Conservation (phyloP, 306 rosid genomes). For the Senna siamea region DNA sequence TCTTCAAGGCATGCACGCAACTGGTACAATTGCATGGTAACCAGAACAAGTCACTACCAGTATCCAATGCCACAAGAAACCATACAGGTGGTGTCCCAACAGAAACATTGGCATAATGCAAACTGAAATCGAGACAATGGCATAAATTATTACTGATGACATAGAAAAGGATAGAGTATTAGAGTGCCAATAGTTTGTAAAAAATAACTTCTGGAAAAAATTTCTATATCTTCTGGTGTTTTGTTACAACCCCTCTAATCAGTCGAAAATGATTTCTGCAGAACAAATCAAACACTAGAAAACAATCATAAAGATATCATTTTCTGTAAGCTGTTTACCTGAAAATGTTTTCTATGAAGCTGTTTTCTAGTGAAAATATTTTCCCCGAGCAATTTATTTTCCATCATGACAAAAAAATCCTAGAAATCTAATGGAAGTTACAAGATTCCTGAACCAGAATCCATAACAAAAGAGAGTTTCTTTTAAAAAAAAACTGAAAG, state of each 20-base stretch:
- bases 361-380: not conserved
- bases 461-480: not conserved
- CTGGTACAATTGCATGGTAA: constrained; percentile 85
- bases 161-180: not conserved
- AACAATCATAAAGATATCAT: not conserved
- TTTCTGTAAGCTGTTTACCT: not conserved
- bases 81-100: constrained; percentile 75
- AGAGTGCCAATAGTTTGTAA: not conserved
- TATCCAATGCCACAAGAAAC: constrained; percentile 88
- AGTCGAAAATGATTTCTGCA: too few species aligned
- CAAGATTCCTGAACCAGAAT: not conserved
- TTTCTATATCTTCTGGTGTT: not conserved
- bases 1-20: constrained; percentile 44
- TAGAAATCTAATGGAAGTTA: not conserved
- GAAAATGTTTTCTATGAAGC: not conserved
- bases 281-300: not conserved
- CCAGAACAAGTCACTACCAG: constrained; percentile 92
- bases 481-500: not conserved
- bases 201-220: not conserved
- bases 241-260: not conserved
- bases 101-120: constrained; percentile 78
- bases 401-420: not conserved
- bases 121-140: constrained; percentile 56
- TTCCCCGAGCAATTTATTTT: not conserved
- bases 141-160: not conserved